Percentiles rank a stretch among this genome's conserved stretches.
Evolutionary conservation across 441 rosid genomes (phyloP).

Genomic region (Omphalea diandra): DNA sequence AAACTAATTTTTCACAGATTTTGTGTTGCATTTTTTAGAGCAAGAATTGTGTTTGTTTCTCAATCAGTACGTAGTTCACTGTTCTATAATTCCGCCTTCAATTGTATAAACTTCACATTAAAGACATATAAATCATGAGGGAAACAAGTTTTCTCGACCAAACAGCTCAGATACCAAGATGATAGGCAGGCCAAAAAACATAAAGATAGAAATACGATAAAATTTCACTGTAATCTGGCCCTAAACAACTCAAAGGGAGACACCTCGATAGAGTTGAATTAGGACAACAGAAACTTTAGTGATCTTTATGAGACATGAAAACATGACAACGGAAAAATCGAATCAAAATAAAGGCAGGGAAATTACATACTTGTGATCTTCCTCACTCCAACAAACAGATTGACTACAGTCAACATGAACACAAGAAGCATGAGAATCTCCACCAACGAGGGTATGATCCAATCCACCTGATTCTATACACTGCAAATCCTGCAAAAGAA

Average conservation of each 20-base stretch:
- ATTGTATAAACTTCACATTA: background rate
- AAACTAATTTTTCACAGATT: background rate
- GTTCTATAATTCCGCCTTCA: background rate
- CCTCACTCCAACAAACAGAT: conserved; percentile 47
- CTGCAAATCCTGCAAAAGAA: conserved; percentile 62
- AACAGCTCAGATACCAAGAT: background rate
- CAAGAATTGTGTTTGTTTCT: background rate
- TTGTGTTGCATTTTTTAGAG: background rate
- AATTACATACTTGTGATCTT: conserved; percentile 47
- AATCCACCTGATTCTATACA: conserved; percentile 59
- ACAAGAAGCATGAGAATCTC: conserved; percentile 34
- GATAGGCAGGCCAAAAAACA: background rate
- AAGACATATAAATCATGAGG: background rate
- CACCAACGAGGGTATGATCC: conserved; percentile 45
- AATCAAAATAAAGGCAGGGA: background rate
- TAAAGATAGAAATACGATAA: background rate
- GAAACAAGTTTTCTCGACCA: too few species aligned
- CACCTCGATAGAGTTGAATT: background rate
- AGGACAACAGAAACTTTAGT: background rate
- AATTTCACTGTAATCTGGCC: background rate
- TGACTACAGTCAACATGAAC: conserved; percentile 37
- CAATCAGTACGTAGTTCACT: background rate
- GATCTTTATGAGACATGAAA: background rate
- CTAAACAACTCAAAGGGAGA: background rate
- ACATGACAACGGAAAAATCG: background rate